Base-by-base conservation (phyloP, 176 grass and related monocot genomes). In the barley (Hordeum vulgare) region DNA sequence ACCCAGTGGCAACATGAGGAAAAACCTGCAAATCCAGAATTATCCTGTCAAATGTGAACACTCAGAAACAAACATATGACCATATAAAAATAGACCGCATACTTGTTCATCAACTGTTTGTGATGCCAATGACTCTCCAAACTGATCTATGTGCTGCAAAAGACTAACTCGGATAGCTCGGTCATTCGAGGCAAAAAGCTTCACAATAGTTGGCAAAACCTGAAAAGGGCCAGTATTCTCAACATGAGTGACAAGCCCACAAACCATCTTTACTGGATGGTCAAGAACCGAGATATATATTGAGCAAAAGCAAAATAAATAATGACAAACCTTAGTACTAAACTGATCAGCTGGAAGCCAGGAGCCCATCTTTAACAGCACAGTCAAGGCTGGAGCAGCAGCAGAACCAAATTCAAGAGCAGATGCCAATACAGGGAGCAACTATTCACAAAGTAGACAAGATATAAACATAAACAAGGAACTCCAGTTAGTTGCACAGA, bases 31-130 rank as follows among this genome's bases (percentile, higher is more conserved):
- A 80, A 80, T 51, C 74, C 10, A 80, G 53, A 56, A 56, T 39
- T 36, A 81, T 83, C 66, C 75, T 78, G 60, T 83, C 28, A 88
- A 37, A 80, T 29, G 31, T 69, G n/a, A 82, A 37, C 75, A 44
- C 70, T 84, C 14, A 82, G 27, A 47, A 66, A 66, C n/a, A 54
- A 61, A 21, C 42, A 84, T 33, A 37, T 61, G 13, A 29, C 37
- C 42, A 80, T 45, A 51, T 25, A 60, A 18, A 72, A 69, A 75
- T 5, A 86, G 23, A 91, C 56, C 44, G 62, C 86, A 82, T 85
- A 99, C 96, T 90, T 99, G 96, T 61, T 99, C 93, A 90, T 99
- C 96, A 82, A 94, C 96, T 87, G 90, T 99, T 84, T 99, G 96
- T 83, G 87, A 68, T 73, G 89, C 77, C 79, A 99, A 83, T 67